These are phyloP conservation scores for Prunus mume DNA, from an alignment of 306 rosid genomes.

Conservation along the genomic window DNA sequence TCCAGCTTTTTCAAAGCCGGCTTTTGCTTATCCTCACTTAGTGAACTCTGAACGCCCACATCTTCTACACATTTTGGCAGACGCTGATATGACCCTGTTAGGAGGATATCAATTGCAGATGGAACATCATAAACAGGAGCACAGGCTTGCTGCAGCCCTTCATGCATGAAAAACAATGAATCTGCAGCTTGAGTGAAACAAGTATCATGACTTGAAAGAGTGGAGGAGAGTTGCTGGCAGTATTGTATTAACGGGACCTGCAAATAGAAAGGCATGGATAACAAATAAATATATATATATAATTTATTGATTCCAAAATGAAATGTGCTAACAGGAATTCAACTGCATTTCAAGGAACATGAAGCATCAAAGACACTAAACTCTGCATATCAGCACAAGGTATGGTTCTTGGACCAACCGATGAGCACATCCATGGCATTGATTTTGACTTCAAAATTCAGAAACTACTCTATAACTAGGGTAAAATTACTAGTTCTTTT, in stretches of 20 bases:
- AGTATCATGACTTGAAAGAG: slow-evolving; percentile 86
- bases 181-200: slow-evolving; percentile 98
- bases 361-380: neutral
- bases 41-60: slow-evolving; percentile 64
- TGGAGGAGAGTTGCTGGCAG: slow-evolving; percentile 85
- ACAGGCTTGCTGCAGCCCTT: slow-evolving; percentile 97
- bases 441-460: neutral
- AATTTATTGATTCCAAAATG: neutral
- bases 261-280: slow-evolving; percentile 16
- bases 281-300: neutral
- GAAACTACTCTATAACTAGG: neutral
- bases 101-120: slow-evolving; percentile 84
- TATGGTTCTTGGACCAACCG: neutral
- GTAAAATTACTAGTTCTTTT: neutral
- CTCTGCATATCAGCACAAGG: neutral
- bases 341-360: neutral
- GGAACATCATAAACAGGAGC: slow-evolving; percentile 99
- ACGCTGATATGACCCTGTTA: slow-evolving; percentile 75
- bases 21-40: slow-evolving; percentile 77
- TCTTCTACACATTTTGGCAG: slow-evolving; percentile 91
- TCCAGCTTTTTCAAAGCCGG: slow-evolving; percentile 92
- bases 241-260: slow-evolving; percentile 96
- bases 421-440: neutral
- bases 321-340: neutral
- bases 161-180: slow-evolving; percentile 97